Base-by-base conservation (phyloP, 1,284 basidiomycete species). In the Neonothopanus nambi region DNA sequence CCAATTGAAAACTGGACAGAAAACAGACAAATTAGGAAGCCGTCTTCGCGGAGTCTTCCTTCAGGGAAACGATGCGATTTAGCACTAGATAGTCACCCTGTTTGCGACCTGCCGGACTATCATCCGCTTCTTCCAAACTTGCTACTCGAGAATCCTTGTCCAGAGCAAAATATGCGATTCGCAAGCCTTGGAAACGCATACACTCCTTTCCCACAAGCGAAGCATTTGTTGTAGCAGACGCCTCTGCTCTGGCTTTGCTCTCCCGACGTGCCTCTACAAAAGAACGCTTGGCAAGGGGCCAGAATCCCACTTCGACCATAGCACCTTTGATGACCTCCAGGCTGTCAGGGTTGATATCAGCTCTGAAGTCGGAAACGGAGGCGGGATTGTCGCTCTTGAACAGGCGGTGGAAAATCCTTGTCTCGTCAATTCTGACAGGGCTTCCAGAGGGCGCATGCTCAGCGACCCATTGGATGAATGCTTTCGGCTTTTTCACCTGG, bases 391-490 rank as follows among this genome's bases (percentile, higher is more conserved):
- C 93, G 63, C 87, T 91, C 72, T 93, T 95, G 84, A 99, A 99
- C 11, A 99, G 77, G 37, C 87, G 89, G 67, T 94, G 82, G 80
- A 98, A 98, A 65, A 98, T 83, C 48, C 95, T 86, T 37, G 91
- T 92, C 74, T 99, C 94, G 67, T 94, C 87, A 59, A 99, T 78
- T 46, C 75, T 73, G 39, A 98, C 88, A 9, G 95, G 94, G 58
- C 89, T 92, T 11, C 85, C 81, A 0, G 87, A 87, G 5, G 86
- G 74, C 11, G 82, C 77, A 64, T 95, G 90, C 61, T 92, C 88
- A 40, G 93, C 94, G 15, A 99, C 92, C 97, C 97, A 99, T 68
- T 99, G 97, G 66, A 99, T 94, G 75, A 89, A 99, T 13, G 95
- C 89, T 70, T 98, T 97, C 28, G 95, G 90, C 69, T 98, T 98